These are phyloP conservation scores for Ceratocystis huliohia DNA, from an alignment of 2,329 filamentous ascomycete genomes.

Conservation along the genomic window DNA sequence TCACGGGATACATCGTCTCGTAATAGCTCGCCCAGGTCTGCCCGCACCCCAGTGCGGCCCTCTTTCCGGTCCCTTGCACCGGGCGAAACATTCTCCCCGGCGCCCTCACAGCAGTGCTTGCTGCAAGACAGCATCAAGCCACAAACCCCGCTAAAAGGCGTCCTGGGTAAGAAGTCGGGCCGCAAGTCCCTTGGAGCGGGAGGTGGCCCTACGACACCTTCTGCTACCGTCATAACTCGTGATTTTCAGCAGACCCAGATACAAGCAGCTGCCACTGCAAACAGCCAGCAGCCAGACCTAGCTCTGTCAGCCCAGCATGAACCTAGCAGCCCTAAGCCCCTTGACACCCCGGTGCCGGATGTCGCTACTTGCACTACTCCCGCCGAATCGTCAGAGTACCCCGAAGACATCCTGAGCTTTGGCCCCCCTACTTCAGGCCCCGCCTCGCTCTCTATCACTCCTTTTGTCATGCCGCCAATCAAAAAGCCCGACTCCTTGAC, in stretches of 20 bases:
- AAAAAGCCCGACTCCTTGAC: constrained; percentile 26
- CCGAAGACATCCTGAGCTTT: neutral
- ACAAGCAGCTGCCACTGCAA: neutral
- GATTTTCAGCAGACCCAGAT: too few relatives aligned
- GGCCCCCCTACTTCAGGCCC: neutral
- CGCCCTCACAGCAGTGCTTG: neutral
- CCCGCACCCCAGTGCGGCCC: neutral
- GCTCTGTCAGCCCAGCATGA: neutral
- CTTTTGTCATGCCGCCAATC: constrained; percentile 18
- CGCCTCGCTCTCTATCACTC: neutral
- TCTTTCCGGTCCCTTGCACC: constrained; percentile 12
- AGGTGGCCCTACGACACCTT: too few relatives aligned
- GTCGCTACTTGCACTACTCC: neutral
- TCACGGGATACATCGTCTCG: neutral
- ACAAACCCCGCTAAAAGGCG: constrained; percentile 1
- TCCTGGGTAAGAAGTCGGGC: neutral
- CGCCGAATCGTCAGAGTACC: neutral
- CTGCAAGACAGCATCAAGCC: constrained; percentile 6
- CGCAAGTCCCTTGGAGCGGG: neutral
- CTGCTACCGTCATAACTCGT: neutral
- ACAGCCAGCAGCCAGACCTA: neutral
- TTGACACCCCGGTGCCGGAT: neutral
- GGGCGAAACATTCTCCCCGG: constrained; percentile 15
- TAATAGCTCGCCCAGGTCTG: neutral
- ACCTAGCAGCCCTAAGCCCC: neutral